A percentile compares a stretch with the other conserved stretches of the same genome.
Conservation (phyloP, 495 filamentous ascomycete species). For the Aspergillus conjunctus region DNA sequence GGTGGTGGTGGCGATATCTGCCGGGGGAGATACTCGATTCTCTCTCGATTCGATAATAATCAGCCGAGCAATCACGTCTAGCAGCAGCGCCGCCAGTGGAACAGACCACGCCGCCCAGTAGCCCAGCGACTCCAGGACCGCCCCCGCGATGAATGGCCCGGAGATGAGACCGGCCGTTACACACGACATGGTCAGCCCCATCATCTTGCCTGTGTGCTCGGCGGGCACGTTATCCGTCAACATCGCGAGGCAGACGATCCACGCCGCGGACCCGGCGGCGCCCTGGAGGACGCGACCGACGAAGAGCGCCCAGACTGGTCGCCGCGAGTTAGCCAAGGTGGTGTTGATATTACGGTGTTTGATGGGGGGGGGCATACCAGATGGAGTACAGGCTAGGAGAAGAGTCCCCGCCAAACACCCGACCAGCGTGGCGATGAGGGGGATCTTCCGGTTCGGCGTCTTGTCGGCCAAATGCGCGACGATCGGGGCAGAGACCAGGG, state of each 20-base stretch:
- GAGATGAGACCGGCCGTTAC: conserved; percentile 27
- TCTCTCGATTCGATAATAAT: conserved; percentile 29
- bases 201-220: conserved; percentile 28
- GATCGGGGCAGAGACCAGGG: conserved; percentile 27
- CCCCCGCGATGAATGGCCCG: conserved; percentile 28
- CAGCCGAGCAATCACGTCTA: conserved; percentile 30
- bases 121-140: conserved; percentile 28
- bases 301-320: conserved; percentile 23
- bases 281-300: conserved; percentile 30
- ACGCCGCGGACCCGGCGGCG: conserved; percentile 22
- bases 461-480: conserved; percentile 29
- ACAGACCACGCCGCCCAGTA: conserved; percentile 36
- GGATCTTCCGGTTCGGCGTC: conserved; percentile 14
- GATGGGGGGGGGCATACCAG: conserved; percentile 12
- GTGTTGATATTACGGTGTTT: background rate
- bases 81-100: conserved; percentile 21
- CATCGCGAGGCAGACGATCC: conserved; percentile 30
- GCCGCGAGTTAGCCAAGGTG: background rate
- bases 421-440: conserved; percentile 21
- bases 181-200: conserved; percentile 23
- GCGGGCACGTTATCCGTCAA: conserved; percentile 25
- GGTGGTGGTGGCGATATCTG: background rate
- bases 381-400: conserved; percentile 18
- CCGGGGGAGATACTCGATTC: background rate
- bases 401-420: conserved; percentile 22